These are phyloP conservation scores for Hyaloscypha finlandica DNA, from an alignment of 495 filamentous ascomycete genomes.

Conservation along the genomic window DNA sequence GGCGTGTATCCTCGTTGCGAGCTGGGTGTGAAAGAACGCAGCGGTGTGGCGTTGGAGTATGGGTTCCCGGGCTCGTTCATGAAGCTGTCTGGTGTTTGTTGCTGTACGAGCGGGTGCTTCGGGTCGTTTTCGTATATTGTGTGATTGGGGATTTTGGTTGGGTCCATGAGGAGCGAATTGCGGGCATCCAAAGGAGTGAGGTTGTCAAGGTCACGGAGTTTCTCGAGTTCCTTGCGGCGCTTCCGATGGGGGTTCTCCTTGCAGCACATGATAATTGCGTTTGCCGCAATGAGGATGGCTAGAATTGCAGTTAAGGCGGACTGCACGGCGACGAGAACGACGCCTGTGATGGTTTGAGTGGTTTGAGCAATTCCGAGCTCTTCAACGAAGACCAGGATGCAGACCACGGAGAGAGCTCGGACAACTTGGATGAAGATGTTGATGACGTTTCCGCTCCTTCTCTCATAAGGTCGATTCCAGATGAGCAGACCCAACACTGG, in stretches of 20 bases:
- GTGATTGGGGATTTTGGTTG: constrained; percentile 4
- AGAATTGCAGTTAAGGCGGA: constrained; percentile 79
- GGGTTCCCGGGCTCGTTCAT: constrained; percentile 32
- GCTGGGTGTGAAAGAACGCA: constrained; percentile 15
- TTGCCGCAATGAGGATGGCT: constrained; percentile 87
- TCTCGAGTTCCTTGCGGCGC: constrained; percentile 85
- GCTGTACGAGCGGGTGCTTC: constrained; percentile 24
- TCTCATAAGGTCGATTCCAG: constrained; percentile 85
- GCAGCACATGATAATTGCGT: constrained; percentile 79
- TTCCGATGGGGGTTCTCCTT: constrained; percentile 87
- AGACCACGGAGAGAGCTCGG: constrained; percentile 87
- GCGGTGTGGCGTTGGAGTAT: constrained; percentile 24
- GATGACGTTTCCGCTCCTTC: constrained; percentile 84
- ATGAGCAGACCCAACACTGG: constrained; percentile 64
- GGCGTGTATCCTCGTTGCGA: neutral
- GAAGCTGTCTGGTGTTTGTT: constrained; percentile 22
- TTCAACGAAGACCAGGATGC: constrained; percentile 92
- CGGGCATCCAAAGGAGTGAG: constrained; percentile 88
- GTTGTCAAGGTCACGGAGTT: constrained; percentile 78
- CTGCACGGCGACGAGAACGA: constrained; percentile 88
- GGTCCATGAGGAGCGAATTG: constrained; percentile 77
- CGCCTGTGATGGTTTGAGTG: constrained; percentile 89
- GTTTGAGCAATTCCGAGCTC: constrained; percentile 88
- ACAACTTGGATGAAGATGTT: constrained; percentile 93
- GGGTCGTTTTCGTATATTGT: constrained; percentile 19